phyloP scores from a whole-genome alignment of 768 basidiomycete genomes.

The Tricholoma terreum region DNA sequence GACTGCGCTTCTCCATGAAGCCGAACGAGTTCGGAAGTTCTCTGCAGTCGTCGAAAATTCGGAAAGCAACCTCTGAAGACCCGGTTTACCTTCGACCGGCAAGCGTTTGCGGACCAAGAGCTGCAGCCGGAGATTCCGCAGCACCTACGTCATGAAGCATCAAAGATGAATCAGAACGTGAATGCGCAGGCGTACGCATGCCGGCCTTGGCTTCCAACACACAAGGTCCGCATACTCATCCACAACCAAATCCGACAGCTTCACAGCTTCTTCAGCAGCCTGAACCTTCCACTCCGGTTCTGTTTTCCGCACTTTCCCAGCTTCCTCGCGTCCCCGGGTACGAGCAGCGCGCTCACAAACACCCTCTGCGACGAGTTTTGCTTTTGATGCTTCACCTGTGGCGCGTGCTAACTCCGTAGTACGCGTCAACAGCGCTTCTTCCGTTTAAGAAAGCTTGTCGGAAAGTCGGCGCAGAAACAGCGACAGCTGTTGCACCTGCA shows the following conservation, averaged over 20 bases:
- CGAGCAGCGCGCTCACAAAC: constrained; percentile 56
- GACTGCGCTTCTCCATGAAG: constrained; percentile 42
- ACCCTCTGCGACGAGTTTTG: constrained; percentile 41
- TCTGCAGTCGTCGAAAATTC: constrained; percentile 51
- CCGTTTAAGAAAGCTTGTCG: constrained; percentile 64
- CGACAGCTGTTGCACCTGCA: constrained; percentile 51
- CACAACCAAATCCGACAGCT: constrained; percentile 63
- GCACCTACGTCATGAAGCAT: neutral
- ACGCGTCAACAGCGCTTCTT: constrained; percentile 48
- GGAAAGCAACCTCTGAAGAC: constrained; percentile 44
- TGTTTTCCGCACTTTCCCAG: constrained; percentile 44
- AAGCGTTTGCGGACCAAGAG: constrained; percentile 20
- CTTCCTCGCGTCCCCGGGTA: constrained; percentile 54
- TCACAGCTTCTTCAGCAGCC: constrained; percentile 53
- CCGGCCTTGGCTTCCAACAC: constrained; percentile 52
- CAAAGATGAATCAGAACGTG: neutral
- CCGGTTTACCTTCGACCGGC: constrained; percentile 44
- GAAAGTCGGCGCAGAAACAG: constrained; percentile 66
- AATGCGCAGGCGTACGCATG: constrained; percentile 5
- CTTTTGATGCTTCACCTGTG: constrained; percentile 41
- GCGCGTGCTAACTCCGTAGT: constrained; percentile 45
- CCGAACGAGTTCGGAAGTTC: constrained; percentile 38
- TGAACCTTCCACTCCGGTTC: constrained; percentile 44
- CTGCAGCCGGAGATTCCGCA: neutral
- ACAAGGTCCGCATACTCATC: constrained; percentile 77